phyloP scores from a whole-genome alignment of 1,284 basidiomycete species.

The Tylopilus sp. region DNA sequence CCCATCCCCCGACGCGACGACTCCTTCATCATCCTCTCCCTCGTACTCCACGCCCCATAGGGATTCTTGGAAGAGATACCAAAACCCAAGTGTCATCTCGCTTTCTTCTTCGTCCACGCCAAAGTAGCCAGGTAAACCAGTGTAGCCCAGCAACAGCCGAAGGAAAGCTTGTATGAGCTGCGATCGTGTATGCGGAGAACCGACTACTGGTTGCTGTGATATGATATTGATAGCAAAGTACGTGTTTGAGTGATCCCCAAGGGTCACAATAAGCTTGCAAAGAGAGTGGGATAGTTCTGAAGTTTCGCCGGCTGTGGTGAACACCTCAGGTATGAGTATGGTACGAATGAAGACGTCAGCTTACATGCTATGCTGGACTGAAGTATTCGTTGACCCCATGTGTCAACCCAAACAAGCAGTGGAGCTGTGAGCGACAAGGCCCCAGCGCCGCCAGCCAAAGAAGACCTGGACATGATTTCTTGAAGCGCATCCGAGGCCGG shows the following conservation, averaged over 20 bases:
- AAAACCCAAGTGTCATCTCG: conserved; percentile 88
- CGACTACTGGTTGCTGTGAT: conserved; percentile 47
- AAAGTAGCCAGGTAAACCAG: conserved; percentile 79
- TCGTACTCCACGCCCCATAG: conserved; percentile 51
- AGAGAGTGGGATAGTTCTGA: conserved; percentile 72
- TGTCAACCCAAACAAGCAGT: conserved; percentile 77
- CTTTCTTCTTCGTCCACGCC: conserved; percentile 73
- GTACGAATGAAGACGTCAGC: conserved; percentile 24
- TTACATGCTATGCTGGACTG: conserved; percentile 54
- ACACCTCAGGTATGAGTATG: not conserved
- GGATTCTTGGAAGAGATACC: conserved; percentile 91
- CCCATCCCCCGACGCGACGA: too few relatives aligned
- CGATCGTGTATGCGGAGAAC: conserved; percentile 33
- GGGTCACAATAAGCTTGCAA: conserved; percentile 81
- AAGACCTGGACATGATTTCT: conserved; percentile 81
- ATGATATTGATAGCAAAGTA: conserved; percentile 81
- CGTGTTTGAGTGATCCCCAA: conserved; percentile 88
- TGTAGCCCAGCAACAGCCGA: conserved; percentile 77
- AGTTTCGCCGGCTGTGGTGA: conserved; percentile 51
- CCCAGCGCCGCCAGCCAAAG: conserved; percentile 79
- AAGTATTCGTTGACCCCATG: conserved; percentile 65
- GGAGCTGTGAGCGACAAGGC: conserved; percentile 84
- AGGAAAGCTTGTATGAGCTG: conserved; percentile 77
- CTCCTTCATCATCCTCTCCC: too few relatives aligned
- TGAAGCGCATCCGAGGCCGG: conserved; percentile 79